These are phyloP conservation scores for Ogataea pilisensis DNA, from an alignment of 805 yeast species.

Conservation along the genomic window DNA sequence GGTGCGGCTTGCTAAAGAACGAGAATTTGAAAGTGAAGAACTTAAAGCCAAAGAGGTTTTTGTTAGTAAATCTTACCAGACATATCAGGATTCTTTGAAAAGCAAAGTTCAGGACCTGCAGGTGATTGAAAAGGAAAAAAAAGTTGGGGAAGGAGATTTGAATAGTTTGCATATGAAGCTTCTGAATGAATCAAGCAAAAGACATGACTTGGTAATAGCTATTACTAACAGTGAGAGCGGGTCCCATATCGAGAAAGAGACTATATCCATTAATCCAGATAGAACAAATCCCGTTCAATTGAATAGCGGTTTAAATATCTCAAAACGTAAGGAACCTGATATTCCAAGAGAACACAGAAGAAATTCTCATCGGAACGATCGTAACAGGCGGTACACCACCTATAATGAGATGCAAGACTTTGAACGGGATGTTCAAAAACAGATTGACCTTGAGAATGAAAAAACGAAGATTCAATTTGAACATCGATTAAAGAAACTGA, in stretches of 20 bases:
- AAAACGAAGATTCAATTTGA: constrained; percentile 1
- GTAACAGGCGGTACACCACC: too few species aligned
- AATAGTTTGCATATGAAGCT: constrained; percentile 1
- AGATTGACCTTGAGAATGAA: background rate
- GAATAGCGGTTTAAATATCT: too few species aligned
- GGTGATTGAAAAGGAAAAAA: background rate
- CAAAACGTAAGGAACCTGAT: too few species aligned
- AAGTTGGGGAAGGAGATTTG: background rate
- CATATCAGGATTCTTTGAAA: constrained; percentile 26
- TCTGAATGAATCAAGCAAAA: background rate
- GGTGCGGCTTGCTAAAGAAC: constrained; percentile 33
- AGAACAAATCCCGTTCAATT: too few species aligned
- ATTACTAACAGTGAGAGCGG: too few species aligned
- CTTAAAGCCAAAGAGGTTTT: constrained; percentile 40
- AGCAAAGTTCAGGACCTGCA: background rate
- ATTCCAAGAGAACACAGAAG: too few species aligned
- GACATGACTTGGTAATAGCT: background rate
- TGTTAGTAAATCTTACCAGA: constrained; percentile 45
- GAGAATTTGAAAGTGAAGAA: constrained; percentile 37
- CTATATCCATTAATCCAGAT: too few species aligned
- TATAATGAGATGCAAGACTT: too few species aligned
- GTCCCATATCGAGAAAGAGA: too few species aligned
- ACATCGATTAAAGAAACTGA: constrained; percentile 6
- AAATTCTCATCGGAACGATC: too few species aligned
- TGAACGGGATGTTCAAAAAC: background rate